A percentile compares a stretch with the other conserved stretches of the same genome.
Evolutionary conservation across 768 basidiomycete genomes (phyloP).

Genomic region (Auricularia heimuer): DNA sequence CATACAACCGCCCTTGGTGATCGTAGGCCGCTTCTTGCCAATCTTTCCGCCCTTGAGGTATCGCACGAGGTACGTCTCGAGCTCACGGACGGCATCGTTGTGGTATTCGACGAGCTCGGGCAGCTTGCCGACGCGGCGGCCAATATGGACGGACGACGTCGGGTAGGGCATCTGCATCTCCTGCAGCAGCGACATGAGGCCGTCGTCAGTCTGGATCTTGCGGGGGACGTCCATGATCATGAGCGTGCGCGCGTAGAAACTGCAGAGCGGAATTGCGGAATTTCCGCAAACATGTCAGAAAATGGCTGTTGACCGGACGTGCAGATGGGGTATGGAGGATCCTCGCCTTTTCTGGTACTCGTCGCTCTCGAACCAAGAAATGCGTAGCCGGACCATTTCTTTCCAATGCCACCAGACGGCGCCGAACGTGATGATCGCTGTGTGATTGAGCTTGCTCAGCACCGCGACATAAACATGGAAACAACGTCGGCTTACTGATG

Average conservation of each 20-base stretch:
- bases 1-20: constrained; percentile 67
- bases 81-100: constrained; percentile 86
- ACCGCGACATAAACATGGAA: constrained; percentile 7
- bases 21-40: constrained; percentile 70
- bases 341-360: constrained; percentile 12
- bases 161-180: constrained; percentile 71
- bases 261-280: constrained; percentile 55
- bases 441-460: too few relatives aligned
- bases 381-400: constrained; percentile 68
- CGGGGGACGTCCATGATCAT: constrained; percentile 72
- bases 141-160: constrained; percentile 83
- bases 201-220: constrained; percentile 76
- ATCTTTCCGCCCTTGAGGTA: constrained; percentile 80
- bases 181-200: constrained; percentile 68
- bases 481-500: constrained; percentile 37
- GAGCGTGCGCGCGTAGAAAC: constrained; percentile 90
- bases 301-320: not conserved
- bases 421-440: constrained; percentile 46
- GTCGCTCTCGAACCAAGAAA: constrained; percentile 61
- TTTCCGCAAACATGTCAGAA: too few relatives aligned
- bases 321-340: not conserved
- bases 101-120: constrained; percentile 88
- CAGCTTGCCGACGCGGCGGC: constrained; percentile 76
- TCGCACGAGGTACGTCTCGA: constrained; percentile 80
- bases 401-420: constrained; percentile 70